A percentile compares a stretch with the other conserved stretches of the same genome.
Evolutionary conservation across 306 rosid species (phyloP).

Genomic region (Rubus parviflorus): DNA sequence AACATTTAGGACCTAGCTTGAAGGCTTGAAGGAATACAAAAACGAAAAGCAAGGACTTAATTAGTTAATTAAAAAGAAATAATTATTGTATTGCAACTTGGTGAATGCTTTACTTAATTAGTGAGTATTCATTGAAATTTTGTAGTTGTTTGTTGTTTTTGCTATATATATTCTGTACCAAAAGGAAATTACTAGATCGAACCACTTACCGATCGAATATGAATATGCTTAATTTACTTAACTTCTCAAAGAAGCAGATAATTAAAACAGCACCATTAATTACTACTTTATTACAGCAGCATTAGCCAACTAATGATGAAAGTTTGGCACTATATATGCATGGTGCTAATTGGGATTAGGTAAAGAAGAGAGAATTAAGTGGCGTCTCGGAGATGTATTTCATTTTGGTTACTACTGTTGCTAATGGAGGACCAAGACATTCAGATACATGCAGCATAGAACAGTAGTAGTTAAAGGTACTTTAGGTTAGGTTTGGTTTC

Average conservation of each 20-base stretch:
- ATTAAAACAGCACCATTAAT: not conserved
- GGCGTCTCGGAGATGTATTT: conserved; percentile 33
- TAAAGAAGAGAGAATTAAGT: conserved; percentile 3
- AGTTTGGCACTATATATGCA: not conserved
- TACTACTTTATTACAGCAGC: not conserved
- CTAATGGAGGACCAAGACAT: conserved; percentile 18
- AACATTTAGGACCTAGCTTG: no score
- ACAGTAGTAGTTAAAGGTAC: not conserved
- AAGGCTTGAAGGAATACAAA: no score
- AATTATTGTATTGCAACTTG: no score
- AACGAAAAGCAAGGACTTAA: no score
- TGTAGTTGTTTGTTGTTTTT: not conserved
- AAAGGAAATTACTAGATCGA: not conserved
- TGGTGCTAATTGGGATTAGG: conserved; percentile 17
- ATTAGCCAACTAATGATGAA: conserved; percentile 7
- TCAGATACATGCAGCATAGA: not conserved
- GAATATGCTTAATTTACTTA: not conserved
- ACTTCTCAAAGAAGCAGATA: not conserved
- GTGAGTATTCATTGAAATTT: no score
- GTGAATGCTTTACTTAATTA: no score
- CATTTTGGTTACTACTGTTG: not conserved
- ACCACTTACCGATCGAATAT: not conserved
- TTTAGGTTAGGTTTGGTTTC: not conserved
- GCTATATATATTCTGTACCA: no score
- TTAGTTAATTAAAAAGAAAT: no score